These are phyloP conservation scores for Tetracladium maxilliforme DNA, from an alignment of 2,329 filamentous ascomycete genomes.

Conservation along the genomic window DNA sequence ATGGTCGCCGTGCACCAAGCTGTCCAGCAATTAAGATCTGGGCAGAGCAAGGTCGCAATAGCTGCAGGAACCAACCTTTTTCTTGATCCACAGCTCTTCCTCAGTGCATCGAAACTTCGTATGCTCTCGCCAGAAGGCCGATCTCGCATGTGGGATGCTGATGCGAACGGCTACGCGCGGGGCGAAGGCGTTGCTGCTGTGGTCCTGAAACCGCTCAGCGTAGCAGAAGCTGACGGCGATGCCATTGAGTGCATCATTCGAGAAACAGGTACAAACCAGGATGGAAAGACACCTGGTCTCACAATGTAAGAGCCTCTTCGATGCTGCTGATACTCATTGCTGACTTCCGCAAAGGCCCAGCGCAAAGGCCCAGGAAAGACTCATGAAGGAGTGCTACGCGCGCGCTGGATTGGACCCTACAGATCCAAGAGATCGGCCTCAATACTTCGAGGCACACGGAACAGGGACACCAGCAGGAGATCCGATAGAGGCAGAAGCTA, in stretches of 20 bases:
- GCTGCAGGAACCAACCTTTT: conserved; percentile 9
- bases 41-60: conserved; percentile 9
- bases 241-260: conserved; percentile 39
- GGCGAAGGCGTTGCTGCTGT: conserved; percentile 41
- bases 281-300: conserved; percentile 35
- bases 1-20: conserved; percentile 36
- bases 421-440: neutral
- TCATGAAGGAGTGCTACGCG: conserved; percentile 2
- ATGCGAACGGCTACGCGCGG: conserved; percentile 8
- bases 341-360: conserved; percentile 33
- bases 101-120: no score
- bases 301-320: neutral
- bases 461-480: conserved; percentile 21
- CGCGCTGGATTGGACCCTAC: conserved; percentile 2
- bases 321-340: no score
- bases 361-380: conserved; percentile 18
- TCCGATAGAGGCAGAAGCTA: conserved; percentile 25
- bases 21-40: conserved; percentile 26
- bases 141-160: conserved; percentile 22
- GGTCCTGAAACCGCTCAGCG: conserved; percentile 39
- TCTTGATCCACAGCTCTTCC: conserved; percentile 2
- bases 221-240: conserved; percentile 43
- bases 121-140: conserved; percentile 12
- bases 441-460: neutral
- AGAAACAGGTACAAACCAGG: conserved; percentile 36